Percentiles rank a stretch among this genome's conserved stretches.
Evolutionary conservation across 768 basidiomycete species (phyloP).

Genomic region (Kwoniella bestiolae): DNA sequence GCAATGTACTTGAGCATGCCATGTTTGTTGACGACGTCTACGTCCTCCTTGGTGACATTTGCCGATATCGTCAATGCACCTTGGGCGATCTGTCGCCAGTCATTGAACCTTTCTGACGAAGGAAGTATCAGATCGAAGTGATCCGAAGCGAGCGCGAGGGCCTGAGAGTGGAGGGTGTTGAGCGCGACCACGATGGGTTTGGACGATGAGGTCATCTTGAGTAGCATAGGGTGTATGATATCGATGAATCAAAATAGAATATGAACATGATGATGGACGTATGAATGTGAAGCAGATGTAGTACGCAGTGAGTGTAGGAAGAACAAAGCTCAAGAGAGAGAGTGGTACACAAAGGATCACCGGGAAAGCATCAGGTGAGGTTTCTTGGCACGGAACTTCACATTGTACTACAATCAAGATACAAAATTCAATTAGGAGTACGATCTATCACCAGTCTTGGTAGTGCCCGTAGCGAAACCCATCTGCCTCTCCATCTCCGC

Average conservation of each 20-base stretch:
- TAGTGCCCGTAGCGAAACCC: constrained; percentile 22
- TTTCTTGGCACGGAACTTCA: background rate
- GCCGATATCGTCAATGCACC: constrained; percentile 2
- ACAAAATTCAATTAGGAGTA: constrained; percentile 15
- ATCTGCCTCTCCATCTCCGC: constrained; percentile 28
- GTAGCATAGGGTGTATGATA: background rate
- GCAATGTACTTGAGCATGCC: constrained; percentile 24
- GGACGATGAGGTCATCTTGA: background rate
- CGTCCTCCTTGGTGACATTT: constrained; percentile 6
- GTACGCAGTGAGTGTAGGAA: background rate
- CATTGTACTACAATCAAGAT: background rate
- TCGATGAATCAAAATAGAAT: background rate
- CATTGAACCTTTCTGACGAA: background rate
- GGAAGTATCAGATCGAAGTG: constrained; percentile 12
- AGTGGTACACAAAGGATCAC: background rate
- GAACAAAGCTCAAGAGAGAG: background rate
- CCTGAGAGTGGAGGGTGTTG: constrained; percentile 13
- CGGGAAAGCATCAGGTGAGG: background rate
- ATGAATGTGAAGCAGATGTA: too few relatives aligned
- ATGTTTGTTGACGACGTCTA: constrained; percentile 2
- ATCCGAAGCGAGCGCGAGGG: constrained; percentile 7
- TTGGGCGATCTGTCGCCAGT: constrained; percentile 4
- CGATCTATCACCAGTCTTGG: constrained; percentile 15
- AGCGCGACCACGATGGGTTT: constrained; percentile 13
- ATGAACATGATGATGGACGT: background rate